Evolutionary conservation across 1,284 basidiomycete genomes (phyloP), one percentile per base, ranked within the genome.

Genomic region (Trametes versicolor): DNA sequence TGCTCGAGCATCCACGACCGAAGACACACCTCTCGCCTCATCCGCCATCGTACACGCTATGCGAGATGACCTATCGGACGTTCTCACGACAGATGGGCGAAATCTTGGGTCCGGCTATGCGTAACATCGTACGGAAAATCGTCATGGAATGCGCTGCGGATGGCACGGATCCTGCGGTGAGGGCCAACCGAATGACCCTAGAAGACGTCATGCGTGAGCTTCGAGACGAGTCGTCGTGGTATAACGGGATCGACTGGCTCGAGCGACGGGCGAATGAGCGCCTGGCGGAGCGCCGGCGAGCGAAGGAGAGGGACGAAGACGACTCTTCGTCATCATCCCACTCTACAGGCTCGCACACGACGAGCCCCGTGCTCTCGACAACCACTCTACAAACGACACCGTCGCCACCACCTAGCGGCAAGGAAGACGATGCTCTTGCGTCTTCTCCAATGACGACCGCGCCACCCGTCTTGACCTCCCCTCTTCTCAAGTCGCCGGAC

Each of bases 311-410:
- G 60, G 76, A 76, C 55, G 80, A 81, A 29, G 85, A 83, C 63
- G 83, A 82, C 65, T 79, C 79, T 2, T 82, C 82, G 19, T 81
- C 79, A 43, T 80, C 82, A 3, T 84, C 84, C 4, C 84, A 82
- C 45, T 82, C 78, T 52, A 80, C 77, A 36, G 79, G 81, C 10
- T 87, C 87, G 0, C 85, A 84, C 63, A 82, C 83, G 36, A 91
- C 89, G n/a, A 91, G 89, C 70, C 90, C 90, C 0, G 89, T 91
- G 1, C 74, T 92, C n/a, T 91, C 89, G 8, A 89, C 89, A 0
- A 86, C 88, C 6, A 92, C 90, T 3, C 72, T 92, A 19, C 87
- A 88, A 65, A 92, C 90, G 19, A 92, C 91, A 4, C 90, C 90
- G 0, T 91, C 88, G 0, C 90, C 90, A 0, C 88, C 90, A 0